phyloP scores from a whole-genome alignment of 192 early-diverging fungal genomes.

The Gonapodya sp. region DNA sequence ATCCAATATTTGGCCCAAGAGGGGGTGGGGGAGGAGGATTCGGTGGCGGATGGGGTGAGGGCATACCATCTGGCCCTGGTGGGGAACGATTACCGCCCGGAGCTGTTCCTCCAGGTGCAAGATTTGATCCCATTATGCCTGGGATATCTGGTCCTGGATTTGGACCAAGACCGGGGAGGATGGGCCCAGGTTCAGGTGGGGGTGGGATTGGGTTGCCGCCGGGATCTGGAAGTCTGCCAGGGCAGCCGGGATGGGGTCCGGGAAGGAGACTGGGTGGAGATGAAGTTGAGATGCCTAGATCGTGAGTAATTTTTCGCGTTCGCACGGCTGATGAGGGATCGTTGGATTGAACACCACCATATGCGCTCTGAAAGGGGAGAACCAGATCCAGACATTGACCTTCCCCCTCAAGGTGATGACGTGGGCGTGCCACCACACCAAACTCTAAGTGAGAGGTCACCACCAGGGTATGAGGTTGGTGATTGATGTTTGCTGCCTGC shows the following conservation, averaged over 20 bases:
- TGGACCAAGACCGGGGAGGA: conserved; percentile 30
- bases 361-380: too few relatives aligned
- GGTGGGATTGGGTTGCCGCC: conserved; percentile 19
- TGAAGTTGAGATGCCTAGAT: neutral
- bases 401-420: neutral
- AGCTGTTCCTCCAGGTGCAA: conserved; percentile 72
- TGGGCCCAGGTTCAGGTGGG: conserved; percentile 15
- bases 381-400: conserved; percentile 5
- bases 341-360: too few relatives aligned
- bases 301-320: neutral
- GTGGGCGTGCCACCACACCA: neutral
- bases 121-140: conserved; percentile 86
- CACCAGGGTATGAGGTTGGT: neutral
- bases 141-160: conserved; percentile 23
- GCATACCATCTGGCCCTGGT: conserved; percentile 26
- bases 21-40: conserved; percentile 26
- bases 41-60: conserved; percentile 34
- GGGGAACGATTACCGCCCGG: conserved; percentile 51
- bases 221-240: neutral
- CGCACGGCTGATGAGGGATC: too few relatives aligned
- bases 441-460: neutral
- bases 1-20: conserved; percentile 72
- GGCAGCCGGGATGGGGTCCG: neutral
- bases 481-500: neutral
- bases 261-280: neutral